A percentile compares a stretch with the other conserved stretches of the same genome.
These are phyloP conservation scores for Aspergillus melleus DNA, from an alignment of 2,329 filamentous ascomycete genomes.

Conservation along the genomic window DNA sequence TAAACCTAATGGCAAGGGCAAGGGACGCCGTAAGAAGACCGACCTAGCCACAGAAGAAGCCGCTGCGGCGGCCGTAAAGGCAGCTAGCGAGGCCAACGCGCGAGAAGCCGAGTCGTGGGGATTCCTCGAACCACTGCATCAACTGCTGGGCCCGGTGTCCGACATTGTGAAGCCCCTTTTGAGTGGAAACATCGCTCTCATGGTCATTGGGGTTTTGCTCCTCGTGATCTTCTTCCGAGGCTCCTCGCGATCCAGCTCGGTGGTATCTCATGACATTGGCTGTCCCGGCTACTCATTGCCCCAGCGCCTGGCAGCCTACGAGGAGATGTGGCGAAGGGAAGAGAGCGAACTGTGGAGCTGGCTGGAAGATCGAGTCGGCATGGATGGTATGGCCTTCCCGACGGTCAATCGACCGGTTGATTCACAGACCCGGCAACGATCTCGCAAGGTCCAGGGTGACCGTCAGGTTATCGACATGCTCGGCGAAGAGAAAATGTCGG, in stretches of 20 bases:
- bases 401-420: slow-evolving; percentile 26
- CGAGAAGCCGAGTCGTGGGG: slow-evolving; percentile 66
- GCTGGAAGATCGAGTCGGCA: slow-evolving; percentile 81
- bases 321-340: slow-evolving; percentile 87
- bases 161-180: slow-evolving; percentile 71
- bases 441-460: slow-evolving; percentile 34
- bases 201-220: slow-evolving; percentile 70
- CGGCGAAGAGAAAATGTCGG: slow-evolving; percentile 67
- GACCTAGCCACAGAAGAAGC: slow-evolving; percentile 41
- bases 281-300: slow-evolving; percentile 49
- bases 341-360: slow-evolving; percentile 91
- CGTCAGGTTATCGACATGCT: slow-evolving; percentile 57
- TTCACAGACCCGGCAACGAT: slow-evolving; percentile 46
- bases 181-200: slow-evolving; percentile 74
- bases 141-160: slow-evolving; percentile 66
- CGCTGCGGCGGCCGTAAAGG: slow-evolving; percentile 48
- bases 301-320: slow-evolving; percentile 77
- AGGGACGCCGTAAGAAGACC: slow-evolving; percentile 62
- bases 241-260: slow-evolving; percentile 31
- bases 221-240: slow-evolving; percentile 71
- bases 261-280: slow-evolving; percentile 38
- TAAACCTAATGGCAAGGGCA: slow-evolving; percentile 53
- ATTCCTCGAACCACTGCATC: slow-evolving; percentile 73
- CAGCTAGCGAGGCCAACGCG: slow-evolving; percentile 39
- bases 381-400: slow-evolving; percentile 57